These are phyloP conservation scores for Microdochium trichocladiopsis DNA, from an alignment of 2,329 filamentous ascomycete species.

Conservation along the genomic window DNA sequence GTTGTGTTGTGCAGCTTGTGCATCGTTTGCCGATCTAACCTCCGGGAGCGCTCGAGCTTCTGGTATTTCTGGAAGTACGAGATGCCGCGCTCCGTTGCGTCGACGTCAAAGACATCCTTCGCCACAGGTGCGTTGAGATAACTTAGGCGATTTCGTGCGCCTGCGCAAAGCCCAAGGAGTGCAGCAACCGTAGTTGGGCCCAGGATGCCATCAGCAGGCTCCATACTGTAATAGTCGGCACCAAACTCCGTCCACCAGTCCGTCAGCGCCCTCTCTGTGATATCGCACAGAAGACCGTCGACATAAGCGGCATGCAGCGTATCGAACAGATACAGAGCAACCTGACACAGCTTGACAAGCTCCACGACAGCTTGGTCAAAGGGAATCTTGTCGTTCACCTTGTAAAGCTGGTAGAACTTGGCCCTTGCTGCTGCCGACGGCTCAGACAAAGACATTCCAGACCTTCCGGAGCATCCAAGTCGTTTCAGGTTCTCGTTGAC, in stretches of 20 bases:
- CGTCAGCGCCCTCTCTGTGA: conserved; percentile 81
- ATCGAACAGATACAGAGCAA: conserved; percentile 80
- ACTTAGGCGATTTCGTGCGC: conserved; percentile 81
- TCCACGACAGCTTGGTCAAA: conserved; percentile 76
- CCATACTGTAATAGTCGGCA: conserved; percentile 83
- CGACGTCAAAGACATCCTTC: conserved; percentile 88
- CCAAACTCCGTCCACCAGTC: conserved; percentile 98
- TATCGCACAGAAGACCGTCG: conserved; percentile 86
- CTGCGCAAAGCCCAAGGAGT: conserved; percentile 79
- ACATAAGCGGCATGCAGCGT: conserved; percentile 83
- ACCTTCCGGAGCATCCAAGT: conserved; percentile 82
- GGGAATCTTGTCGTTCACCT: conserved; percentile 74
- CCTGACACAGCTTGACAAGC: conserved; percentile 84
- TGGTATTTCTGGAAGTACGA: conserved; percentile 84
- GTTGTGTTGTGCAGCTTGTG: conserved; percentile 76
- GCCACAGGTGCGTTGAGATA: conserved; percentile 76
- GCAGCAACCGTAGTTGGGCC: conserved; percentile 89
- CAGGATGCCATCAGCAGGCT: conserved; percentile 86
- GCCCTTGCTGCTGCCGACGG: conserved; percentile 77
- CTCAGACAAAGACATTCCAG: conserved; percentile 71
- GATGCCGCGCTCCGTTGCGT: conserved; percentile 75
- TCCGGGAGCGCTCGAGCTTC: conserved; percentile 69
- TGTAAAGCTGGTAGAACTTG: conserved; percentile 89
- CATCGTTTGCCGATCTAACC: conserved; percentile 77
- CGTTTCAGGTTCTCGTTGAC: conserved; percentile 93